Conservation (phyloP, 2,329 filamentous ascomycete species). For the Aquanectria penicillioides region DNA sequence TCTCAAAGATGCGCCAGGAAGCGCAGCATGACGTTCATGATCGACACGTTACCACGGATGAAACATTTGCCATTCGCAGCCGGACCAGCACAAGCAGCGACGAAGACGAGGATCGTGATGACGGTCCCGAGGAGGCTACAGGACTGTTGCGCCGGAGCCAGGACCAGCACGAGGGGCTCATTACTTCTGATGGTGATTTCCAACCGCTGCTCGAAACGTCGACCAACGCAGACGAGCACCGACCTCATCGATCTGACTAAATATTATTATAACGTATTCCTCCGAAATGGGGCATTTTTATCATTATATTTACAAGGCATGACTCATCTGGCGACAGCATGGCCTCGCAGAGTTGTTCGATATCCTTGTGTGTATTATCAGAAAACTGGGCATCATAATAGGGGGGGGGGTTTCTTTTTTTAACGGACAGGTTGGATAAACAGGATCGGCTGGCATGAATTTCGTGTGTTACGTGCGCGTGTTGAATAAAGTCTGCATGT, state of each 20-base stretch:
- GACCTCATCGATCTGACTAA: constrained; percentile 25
- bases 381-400: constrained; percentile 16
- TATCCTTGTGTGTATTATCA: constrained; percentile 33
- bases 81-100: constrained; percentile 53
- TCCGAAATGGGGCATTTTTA: background rate
- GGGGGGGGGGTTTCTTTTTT: background rate
- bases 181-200: constrained; percentile 54
- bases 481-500: too few relatives aligned
- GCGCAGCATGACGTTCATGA: constrained; percentile 65
- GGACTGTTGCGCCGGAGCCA: constrained; percentile 56
- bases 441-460: too few relatives aligned
- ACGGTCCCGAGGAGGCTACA: constrained; percentile 55
- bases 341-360: background rate
- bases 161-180: constrained; percentile 48
- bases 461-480: too few relatives aligned
- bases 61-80: constrained; percentile 46
- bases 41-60: constrained; percentile 47
- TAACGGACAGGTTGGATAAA: constrained; percentile 21
- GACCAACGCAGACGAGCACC: constrained; percentile 24
- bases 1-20: constrained; percentile 85
- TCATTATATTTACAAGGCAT: constrained; percentile 24
- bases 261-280: constrained; percentile 26
- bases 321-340: constrained; percentile 14
- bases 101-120: constrained; percentile 52
- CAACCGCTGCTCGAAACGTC: constrained; percentile 47